Conservation (phyloP, 805 yeast genomes). For the Naumovozyma baii region DNA sequence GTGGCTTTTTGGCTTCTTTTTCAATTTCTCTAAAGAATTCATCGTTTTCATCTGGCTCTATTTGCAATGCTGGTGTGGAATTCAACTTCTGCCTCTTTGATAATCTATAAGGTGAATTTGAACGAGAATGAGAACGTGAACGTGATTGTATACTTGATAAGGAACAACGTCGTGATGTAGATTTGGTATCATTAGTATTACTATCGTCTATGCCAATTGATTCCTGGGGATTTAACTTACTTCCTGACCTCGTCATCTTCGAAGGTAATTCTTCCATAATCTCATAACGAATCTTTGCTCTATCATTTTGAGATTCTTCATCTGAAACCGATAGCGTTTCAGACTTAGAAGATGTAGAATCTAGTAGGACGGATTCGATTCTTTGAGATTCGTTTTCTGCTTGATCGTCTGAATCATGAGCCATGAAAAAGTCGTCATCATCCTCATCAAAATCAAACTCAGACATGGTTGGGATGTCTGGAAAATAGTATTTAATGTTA, state of each 20-base stretch:
- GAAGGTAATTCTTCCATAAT: not conserved
- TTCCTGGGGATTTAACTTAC: not conserved
- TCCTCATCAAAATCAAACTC: not conserved
- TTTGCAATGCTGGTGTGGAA: not conserved
- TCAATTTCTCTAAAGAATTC: slow-evolving; percentile 18
- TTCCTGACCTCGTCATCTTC: not conserved
- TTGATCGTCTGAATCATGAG: slow-evolving; percentile 4
- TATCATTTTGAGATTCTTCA: not conserved
- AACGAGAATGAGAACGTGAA: not conserved
- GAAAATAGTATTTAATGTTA: too few species aligned
- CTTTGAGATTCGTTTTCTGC: not conserved
- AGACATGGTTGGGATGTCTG: too few species aligned
- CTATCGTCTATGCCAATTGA: not conserved
- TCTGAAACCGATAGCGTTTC: not conserved
- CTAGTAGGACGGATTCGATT: not conserved
- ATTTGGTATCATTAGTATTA: not conserved
- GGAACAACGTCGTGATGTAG: not conserved
- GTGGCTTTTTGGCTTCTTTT: slow-evolving; percentile 7
- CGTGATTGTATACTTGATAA: not conserved
- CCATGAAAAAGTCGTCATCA: slow-evolving; percentile 9
- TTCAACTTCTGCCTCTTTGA: not conserved
- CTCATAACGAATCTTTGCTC: slow-evolving; percentile 1
- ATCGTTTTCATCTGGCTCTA: slow-evolving; percentile 19
- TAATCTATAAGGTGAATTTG: slow-evolving; percentile 1
- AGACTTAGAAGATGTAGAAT: not conserved